These are phyloP conservation scores for Lanmaoa pseudosensibilis DNA, from an alignment of 768 basidiomycete species.

Conservation along the genomic window DNA sequence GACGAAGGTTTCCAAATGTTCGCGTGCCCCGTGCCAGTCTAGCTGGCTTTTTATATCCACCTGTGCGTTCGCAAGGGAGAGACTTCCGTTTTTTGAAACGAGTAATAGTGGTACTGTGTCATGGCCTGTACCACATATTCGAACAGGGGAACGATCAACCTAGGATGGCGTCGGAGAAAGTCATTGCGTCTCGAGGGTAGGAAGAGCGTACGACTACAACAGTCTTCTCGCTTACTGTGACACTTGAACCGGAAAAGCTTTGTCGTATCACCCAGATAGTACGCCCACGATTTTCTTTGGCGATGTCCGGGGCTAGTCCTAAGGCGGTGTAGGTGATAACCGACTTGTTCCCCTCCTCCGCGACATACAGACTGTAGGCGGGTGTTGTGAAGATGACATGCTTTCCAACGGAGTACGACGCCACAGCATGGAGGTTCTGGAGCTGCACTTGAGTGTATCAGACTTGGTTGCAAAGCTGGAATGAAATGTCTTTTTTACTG, in stretches of 20 bases:
- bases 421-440: slow-evolving; percentile 60
- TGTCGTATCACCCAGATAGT: slow-evolving; percentile 67
- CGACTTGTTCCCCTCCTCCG: slow-evolving; percentile 33
- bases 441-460: slow-evolving; percentile 42
- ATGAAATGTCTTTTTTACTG: slow-evolving; percentile 25
- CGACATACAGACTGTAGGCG: slow-evolving; percentile 44
- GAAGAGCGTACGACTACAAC: slow-evolving; percentile 43
- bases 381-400: slow-evolving; percentile 61
- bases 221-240: slow-evolving; percentile 40
- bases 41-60: slow-evolving; percentile 28
- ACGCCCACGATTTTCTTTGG: slow-evolving; percentile 41
- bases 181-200: slow-evolving; percentile 5
- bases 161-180: slow-evolving; percentile 26
- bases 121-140: slow-evolving; percentile 35
- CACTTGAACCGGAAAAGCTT: slow-evolving; percentile 39
- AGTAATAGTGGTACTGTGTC: slow-evolving; percentile 31
- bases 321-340: slow-evolving; percentile 60
- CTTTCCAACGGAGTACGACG: slow-evolving; percentile 71
- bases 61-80: slow-evolving; percentile 33
- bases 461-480: neutral
- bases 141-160: slow-evolving; percentile 45
- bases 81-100: slow-evolving; percentile 33
- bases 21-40: slow-evolving; percentile 28
- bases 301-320: slow-evolving; percentile 46
- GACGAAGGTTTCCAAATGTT: slow-evolving; percentile 31